Conservation (phyloP, 129 eudicot genomes). For the Flaveria ramosissima region DNA sequence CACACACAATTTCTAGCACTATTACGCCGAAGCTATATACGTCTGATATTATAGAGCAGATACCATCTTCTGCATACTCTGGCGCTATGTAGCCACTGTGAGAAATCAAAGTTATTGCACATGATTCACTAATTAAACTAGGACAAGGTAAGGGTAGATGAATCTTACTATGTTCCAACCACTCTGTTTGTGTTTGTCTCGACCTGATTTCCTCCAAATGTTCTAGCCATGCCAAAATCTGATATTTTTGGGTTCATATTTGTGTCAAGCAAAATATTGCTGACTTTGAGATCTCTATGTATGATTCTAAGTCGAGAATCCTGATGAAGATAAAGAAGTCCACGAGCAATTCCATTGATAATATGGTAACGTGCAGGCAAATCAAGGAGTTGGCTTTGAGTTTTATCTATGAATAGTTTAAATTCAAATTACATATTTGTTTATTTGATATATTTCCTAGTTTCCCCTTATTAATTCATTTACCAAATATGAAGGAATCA, state of each 20-base stretch:
- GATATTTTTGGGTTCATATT: conserved; percentile 52
- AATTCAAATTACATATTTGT: neutral
- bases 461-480: too few relatives aligned
- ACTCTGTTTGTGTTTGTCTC: conserved; percentile 44
- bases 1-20: conserved; percentile 43
- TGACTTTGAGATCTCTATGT: conserved; percentile 51
- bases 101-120: neutral
- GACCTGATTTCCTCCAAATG: conserved; percentile 39
- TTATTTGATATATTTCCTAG: neutral
- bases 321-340: conserved; percentile 49
- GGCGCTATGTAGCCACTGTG: conserved; percentile 50
- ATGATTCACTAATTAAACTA: neutral
- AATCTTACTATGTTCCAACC: conserved; percentile 52
- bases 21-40: conserved; percentile 50
- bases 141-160: neutral
- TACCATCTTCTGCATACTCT: conserved; percentile 45
- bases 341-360: conserved; percentile 45
- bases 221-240: conserved; percentile 52
- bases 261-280: conserved; percentile 43
- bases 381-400: conserved; percentile 37
- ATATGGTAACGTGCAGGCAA: conserved; percentile 37
- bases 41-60: conserved; percentile 49
- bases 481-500: conserved; percentile 53
- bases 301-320: conserved; percentile 48
- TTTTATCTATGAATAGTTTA: conserved; percentile 23